Evolutionary conservation across 176 grass and related monocot species (phyloP).

Genomic region (Tuctoria greenei): DNA sequence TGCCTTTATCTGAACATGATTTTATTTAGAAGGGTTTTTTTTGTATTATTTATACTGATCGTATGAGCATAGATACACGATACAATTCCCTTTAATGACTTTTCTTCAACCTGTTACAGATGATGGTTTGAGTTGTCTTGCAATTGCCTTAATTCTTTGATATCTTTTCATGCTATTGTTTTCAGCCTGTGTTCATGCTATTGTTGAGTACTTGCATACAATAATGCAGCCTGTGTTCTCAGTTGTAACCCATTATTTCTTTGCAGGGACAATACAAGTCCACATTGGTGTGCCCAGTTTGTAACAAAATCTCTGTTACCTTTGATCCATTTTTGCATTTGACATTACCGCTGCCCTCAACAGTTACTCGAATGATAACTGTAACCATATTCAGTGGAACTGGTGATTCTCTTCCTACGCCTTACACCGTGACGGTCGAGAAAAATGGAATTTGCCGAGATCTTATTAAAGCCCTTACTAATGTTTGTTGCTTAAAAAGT

Average conservation of each 20-base stretch:
- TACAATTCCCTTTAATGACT: background rate
- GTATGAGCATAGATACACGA: background rate
- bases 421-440: constrained; percentile 75
- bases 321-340: constrained; percentile 99
- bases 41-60: background rate
- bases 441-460: constrained; percentile 73
- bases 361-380: constrained; percentile 73
- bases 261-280: constrained; percentile 99
- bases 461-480: constrained; percentile 58
- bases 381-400: constrained; percentile 83
- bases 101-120: background rate
- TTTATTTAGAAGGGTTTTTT: background rate
- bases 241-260: constrained; percentile 20
- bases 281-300: constrained; percentile 88
- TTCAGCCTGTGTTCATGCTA: background rate
- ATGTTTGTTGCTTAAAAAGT: constrained; percentile 65
- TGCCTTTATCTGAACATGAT: background rate
- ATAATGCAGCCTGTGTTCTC: constrained; percentile 4
- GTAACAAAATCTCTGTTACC: constrained; percentile 89
- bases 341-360: constrained; percentile 87
- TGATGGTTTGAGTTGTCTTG: background rate
- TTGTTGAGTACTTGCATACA: background rate
- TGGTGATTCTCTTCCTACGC: constrained; percentile 78
- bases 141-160: background rate
- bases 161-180: background rate